These are phyloP conservation scores for Oenanthe javanica DNA, from an alignment of 140 eudicot genomes.

Conservation along the genomic window DNA sequence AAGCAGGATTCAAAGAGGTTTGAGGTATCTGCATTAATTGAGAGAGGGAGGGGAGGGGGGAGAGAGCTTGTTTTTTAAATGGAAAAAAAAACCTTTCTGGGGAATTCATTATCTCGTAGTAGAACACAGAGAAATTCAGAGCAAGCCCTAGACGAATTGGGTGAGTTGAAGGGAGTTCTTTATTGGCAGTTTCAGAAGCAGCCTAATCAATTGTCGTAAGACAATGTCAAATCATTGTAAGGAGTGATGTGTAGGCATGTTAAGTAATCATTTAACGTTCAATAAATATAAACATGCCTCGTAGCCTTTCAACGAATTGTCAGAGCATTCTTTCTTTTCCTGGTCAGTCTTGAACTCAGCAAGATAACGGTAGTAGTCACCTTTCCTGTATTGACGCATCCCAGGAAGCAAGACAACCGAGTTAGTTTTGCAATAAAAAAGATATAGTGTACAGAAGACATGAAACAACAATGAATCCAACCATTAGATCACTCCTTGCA, in stretches of 20 bases:
- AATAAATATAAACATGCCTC: constrained; percentile 48
- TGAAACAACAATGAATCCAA: background rate
- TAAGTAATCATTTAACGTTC: background rate
- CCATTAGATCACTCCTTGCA: background rate
- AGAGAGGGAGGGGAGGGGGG: background rate
- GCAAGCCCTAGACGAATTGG: constrained; percentile 79
- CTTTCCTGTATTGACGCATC: constrained; percentile 31
- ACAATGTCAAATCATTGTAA: background rate
- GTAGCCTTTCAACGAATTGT: constrained; percentile 64
- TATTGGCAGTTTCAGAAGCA: constrained; percentile 66
- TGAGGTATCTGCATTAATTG: no score
- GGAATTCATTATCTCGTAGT: constrained; percentile 75
- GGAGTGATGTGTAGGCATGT: background rate
- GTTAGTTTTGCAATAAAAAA: background rate
- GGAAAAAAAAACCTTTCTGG: constrained; percentile 42
- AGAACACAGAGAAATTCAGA: constrained; percentile 72
- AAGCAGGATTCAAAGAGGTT: background rate
- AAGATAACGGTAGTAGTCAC: constrained; percentile 68
- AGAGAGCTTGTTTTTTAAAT: background rate
- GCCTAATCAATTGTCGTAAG: constrained; percentile 24
- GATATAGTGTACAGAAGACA: background rate
- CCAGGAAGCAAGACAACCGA: constrained; percentile 3
- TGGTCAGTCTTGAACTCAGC: constrained; percentile 73
- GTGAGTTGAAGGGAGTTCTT: constrained; percentile 78
- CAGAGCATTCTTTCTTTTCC: constrained; percentile 65